These are phyloP conservation scores for Beauveria caledonica DNA, from an alignment of 2,329 filamentous ascomycete genomes.

Conservation along the genomic window DNA sequence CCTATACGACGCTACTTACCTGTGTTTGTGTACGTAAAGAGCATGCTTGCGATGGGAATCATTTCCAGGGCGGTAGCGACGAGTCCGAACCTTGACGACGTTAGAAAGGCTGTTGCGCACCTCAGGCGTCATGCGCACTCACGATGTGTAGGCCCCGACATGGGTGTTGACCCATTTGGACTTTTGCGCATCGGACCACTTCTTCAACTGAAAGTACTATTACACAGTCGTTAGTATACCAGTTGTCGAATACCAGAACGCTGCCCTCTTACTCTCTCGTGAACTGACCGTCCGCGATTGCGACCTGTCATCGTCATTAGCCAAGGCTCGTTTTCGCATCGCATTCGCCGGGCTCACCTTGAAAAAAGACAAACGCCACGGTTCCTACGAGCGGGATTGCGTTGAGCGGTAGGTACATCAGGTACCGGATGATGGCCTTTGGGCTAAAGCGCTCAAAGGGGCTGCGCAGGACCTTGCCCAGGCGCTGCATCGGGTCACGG, in stretches of 20 bases:
- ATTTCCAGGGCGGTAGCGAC: slow-evolving; percentile 77
- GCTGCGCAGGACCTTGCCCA: slow-evolving; percentile 50
- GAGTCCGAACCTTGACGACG: slow-evolving; percentile 53
- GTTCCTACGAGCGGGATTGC: slow-evolving; percentile 89
- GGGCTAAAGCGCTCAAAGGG: slow-evolving; percentile 50
- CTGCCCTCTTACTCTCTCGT: slow-evolving; percentile 40
- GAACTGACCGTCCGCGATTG: slow-evolving; percentile 39
- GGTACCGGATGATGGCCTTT: slow-evolving; percentile 62
- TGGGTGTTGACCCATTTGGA: slow-evolving; percentile 63
- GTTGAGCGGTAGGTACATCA: slow-evolving; percentile 85
- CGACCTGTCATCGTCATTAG: slow-evolving; percentile 29
- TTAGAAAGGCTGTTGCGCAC: neutral
- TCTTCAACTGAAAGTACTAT: slow-evolving; percentile 93
- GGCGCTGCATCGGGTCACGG: slow-evolving; percentile 45
- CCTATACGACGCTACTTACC: slow-evolving; percentile 30
- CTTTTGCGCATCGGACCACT: slow-evolving; percentile 59
- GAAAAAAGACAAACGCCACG: slow-evolving; percentile 66
- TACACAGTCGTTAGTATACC: slow-evolving; percentile 28
- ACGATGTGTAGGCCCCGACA: slow-evolving; percentile 74
- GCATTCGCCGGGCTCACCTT: slow-evolving; percentile 40
- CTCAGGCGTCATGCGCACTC: slow-evolving; percentile 25
- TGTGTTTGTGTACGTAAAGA: slow-evolving; percentile 86
- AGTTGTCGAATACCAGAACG: neutral
- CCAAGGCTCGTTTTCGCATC: neutral
- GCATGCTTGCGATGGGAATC: slow-evolving; percentile 71